phyloP scores from a whole-genome alignment of 1,139 yeast species.

The Pichia sp. region DNA sequence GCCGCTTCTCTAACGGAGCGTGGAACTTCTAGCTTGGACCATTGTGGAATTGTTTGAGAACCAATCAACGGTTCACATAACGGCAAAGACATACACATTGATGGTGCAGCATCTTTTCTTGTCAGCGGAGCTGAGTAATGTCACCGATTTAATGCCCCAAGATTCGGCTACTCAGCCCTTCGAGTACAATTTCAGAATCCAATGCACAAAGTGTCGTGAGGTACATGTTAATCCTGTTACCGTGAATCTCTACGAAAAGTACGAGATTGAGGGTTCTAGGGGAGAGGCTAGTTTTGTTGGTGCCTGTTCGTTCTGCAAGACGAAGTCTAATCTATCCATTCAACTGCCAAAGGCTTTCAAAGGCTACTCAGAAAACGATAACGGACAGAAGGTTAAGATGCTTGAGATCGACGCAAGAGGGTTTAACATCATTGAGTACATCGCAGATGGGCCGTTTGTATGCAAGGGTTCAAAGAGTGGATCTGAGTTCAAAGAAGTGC shows the following conservation, averaged over 20 bases:
- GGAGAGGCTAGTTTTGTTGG: conserved; percentile 85
- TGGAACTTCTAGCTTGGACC: too few relatives aligned
- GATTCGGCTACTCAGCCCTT: conserved; percentile 62
- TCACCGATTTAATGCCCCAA: conserved; percentile 59
- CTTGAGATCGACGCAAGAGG: conserved; percentile 85
- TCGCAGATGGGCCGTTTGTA: conserved; percentile 61
- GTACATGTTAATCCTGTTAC: conserved; percentile 69
- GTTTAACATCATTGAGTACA: conserved; percentile 63
- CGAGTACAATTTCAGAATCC: conserved; percentile 68
- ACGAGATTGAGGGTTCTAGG: conserved; percentile 65
- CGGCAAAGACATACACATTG: not conserved
- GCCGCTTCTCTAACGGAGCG: too few relatives aligned
- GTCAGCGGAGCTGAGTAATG: conserved; percentile 58
- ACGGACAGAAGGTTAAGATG: conserved; percentile 40
- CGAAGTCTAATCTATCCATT: conserved; percentile 25
- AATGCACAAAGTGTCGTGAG: conserved; percentile 80
- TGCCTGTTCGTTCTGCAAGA: conserved; percentile 61
- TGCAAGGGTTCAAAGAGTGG: conserved; percentile 54
- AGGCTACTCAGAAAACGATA: conserved; percentile 35
- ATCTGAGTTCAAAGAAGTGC: conserved; percentile 43
- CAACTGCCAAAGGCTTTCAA: conserved; percentile 23
- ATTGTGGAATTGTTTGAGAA: too few relatives aligned
- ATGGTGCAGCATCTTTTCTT: conserved; percentile 39
- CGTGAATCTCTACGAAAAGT: conserved; percentile 57
- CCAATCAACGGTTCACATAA: too few relatives aligned